phyloP scores from a whole-genome alignment of 1,139 yeast genomes.

The Lodderomyces orthopsilosis region DNA sequence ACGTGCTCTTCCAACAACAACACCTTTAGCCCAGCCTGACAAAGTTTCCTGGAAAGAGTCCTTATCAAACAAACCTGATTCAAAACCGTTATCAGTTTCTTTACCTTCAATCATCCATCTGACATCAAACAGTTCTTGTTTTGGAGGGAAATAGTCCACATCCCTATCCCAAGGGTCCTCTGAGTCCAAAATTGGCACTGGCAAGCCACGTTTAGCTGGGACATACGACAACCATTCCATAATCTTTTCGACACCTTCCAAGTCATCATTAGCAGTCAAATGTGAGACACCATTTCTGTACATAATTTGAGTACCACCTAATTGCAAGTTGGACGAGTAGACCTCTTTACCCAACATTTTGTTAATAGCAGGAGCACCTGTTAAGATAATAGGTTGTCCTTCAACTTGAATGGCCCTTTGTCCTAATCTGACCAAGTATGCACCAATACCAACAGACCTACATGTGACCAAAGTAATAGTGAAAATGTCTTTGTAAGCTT shows the following conservation, averaged over 20 bases:
- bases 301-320: conserved; percentile 99
- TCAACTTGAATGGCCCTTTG: conserved; percentile 98
- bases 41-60: conserved; percentile 95
- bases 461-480: conserved; percentile 95
- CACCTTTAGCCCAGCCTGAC: conserved; percentile 98
- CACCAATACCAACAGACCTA: conserved; percentile 99
- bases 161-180: conserved; percentile 93
- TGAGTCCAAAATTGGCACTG: conserved; percentile 85
- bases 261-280: conserved; percentile 90
- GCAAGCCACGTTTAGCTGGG: conserved; percentile 86
- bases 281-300: conserved; percentile 97
- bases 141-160: conserved; percentile 74
- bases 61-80: conserved; percentile 85
- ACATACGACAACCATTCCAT: conserved; percentile 96
- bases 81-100: conserved; percentile 66
- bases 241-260: conserved; percentile 93
- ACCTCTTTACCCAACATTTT: conserved; percentile 96
- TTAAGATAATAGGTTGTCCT: conserved; percentile 96
- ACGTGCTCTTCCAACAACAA: conserved; percentile 97
- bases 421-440: conserved; percentile 94
- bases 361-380: conserved; percentile 99
- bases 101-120: conserved; percentile 94
- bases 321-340: conserved; percentile 91
- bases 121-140: conserved; percentile 79
- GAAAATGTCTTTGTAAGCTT: conserved; percentile 96